Conservation (phyloP, 257 asterid species). For the Leonotis leonurus region DNA sequence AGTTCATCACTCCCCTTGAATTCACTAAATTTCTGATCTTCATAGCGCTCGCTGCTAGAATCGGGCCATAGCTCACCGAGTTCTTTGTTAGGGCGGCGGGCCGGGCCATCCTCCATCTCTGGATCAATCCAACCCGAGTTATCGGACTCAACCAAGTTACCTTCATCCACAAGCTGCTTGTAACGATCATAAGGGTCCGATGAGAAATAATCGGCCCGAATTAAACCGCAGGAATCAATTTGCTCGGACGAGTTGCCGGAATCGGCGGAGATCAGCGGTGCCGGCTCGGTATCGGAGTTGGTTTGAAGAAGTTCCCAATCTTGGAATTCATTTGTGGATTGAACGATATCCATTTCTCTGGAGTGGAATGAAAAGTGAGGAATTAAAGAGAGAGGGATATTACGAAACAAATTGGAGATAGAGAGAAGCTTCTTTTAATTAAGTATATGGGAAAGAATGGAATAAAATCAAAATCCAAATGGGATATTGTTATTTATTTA, state of each 20-base stretch:
- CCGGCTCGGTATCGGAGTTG: constrained; percentile 33
- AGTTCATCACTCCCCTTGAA: constrained; percentile 27
- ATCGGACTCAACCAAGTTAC: constrained; percentile 51
- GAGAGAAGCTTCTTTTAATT: neutral
- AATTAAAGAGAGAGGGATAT: neutral
- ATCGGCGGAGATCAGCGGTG: constrained; percentile 16
- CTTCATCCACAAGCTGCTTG: constrained; percentile 28
- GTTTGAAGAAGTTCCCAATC: constrained; percentile 80
- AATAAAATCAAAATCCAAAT: constrained; percentile 11
- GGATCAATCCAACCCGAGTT: constrained; percentile 84
- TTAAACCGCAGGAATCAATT: constrained; percentile 35
- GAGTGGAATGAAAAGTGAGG: constrained; percentile 13
- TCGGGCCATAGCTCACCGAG: constrained; percentile 63
- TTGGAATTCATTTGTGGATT: too few species aligned
- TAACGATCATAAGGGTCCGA: constrained; percentile 31
- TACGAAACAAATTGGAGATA: neutral
- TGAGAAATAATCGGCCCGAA: constrained; percentile 62
- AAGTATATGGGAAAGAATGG: neutral
- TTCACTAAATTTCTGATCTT: constrained; percentile 33
- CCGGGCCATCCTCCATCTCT: constrained; percentile 37
- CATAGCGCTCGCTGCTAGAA: constrained; percentile 59
- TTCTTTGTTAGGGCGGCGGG: constrained; percentile 33
- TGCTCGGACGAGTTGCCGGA: constrained; percentile 27
- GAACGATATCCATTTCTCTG: too few species aligned
- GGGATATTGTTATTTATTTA: too few species aligned